Percentiles rank a stretch among this genome's conserved stretches.
These are phyloP conservation scores for Acorus gramineus DNA, from an alignment of 106 monocot species.

Conservation along the genomic window DNA sequence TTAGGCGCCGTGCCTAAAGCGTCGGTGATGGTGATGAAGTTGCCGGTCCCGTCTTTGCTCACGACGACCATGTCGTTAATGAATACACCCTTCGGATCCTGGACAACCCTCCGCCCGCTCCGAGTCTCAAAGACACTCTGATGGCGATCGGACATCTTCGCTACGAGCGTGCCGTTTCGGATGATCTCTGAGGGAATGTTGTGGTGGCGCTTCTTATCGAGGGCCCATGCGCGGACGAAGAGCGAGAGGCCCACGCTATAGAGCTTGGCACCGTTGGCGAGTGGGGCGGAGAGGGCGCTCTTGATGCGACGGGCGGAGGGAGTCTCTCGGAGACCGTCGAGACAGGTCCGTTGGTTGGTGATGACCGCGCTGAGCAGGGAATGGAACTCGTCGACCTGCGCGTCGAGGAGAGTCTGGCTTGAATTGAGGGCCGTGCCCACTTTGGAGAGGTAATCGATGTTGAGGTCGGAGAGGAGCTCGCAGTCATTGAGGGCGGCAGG, in stretches of 20 bases:
- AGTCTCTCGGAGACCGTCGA: constrained; percentile 13
- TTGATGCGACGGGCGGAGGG: constrained; percentile 4
- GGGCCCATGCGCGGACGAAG: constrained; percentile 15
- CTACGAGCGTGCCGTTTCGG: not conserved
- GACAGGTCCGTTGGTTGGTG: constrained; percentile 26
- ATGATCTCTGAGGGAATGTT: too few relatives aligned
- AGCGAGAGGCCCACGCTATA: constrained; percentile 24
- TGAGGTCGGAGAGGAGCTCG: constrained; percentile 13
- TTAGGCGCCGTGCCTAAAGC: constrained; percentile 8
- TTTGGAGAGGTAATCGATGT: constrained; percentile 14
- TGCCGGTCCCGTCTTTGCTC: constrained; percentile 5
- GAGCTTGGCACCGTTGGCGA: constrained; percentile 18
- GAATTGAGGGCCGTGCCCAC: constrained; percentile 1
- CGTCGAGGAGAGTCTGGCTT: constrained; percentile 2
- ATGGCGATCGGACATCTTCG: not conserved
- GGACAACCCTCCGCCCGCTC: not conserved
- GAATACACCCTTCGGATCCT: not conserved
- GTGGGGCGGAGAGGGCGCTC: constrained; percentile 6
- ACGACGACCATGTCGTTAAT: not conserved
- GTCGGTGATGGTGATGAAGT: constrained; percentile 5
- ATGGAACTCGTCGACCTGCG: constrained; percentile 5
- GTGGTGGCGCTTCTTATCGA: not conserved
- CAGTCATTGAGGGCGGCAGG: constrained; percentile 19
- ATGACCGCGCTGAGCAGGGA: constrained; percentile 21
- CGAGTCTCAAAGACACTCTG: not conserved